Evolutionary conservation across 768 basidiomycete species (phyloP), one percentile per base, ranked within the genome.

Genomic region (Phylloporus sp.): DNA sequence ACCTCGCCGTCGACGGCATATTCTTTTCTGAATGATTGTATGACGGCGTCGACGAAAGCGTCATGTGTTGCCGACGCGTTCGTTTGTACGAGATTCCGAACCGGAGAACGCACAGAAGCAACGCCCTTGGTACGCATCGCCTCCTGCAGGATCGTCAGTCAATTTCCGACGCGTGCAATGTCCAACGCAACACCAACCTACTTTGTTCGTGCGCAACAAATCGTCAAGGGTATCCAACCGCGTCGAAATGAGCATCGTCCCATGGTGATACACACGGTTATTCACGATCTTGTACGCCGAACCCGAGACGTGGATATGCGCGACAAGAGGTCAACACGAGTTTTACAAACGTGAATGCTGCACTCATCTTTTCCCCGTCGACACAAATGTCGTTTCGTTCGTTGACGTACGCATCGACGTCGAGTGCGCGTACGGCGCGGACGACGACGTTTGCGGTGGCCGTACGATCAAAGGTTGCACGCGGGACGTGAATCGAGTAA

Each of bases 201-300:
- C 90, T 70, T 87, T 86, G 44, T 77, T 69, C 0, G 76, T 72
- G 11, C 72, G 79, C 39, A 98, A 71, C 9, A 91, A 67, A 50
- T 86, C 79, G 0, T 89, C 86, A 8, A 99, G 70, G 6, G 78
- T 74, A 27, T 77, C 71, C 23, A 97, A 75, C 37, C 75, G 69
- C 4, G 92, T 91, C 8, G 89, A 84, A 18, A 98, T 86, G 22
- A 99, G 79, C 96, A 99, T 99, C 14, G 96, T 99, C 0, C 96
- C 96, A 57, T 99, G 96, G 57, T 98, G 95, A 68, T 97, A 98
- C 7, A 93, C 92, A 23, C 96, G 76, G 42, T 81, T 80, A 55
- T 82, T 87, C 35, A 86, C 84, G 45, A 99, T 89, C 69, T 96
- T 97, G 71, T 96, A 99, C 10, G 96, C 96, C 9, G 93, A 97